Conservation (phyloP, 1,139 yeast genomes). For the Scheffersomyces insectosa region DNA sequence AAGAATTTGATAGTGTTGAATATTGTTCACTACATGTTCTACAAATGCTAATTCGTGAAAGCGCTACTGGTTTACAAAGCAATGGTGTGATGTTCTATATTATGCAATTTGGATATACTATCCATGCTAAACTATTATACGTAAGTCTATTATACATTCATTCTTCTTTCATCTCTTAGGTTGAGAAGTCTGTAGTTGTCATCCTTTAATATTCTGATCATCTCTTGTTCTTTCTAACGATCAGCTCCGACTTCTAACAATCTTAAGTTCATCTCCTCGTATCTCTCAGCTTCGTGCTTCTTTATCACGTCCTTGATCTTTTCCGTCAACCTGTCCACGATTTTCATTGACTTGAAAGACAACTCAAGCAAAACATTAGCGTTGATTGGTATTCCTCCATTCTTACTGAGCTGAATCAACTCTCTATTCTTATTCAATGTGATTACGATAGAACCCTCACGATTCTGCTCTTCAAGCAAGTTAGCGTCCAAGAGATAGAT, state of each 20-base stretch:
- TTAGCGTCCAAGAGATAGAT: conserved; percentile 76
- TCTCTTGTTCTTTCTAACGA: conserved; percentile 16
- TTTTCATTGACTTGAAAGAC: conserved; percentile 61
- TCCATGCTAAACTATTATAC: too few species aligned
- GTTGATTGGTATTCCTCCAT: conserved; percentile 88
- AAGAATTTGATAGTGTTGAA: too few species aligned
- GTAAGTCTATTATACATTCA: too few species aligned
- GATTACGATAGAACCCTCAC: conserved; percentile 80
- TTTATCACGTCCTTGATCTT: conserved; percentile 58
- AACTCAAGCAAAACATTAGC: conserved; percentile 70
- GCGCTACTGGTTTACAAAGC: too few species aligned
- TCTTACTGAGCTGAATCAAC: conserved; percentile 83
- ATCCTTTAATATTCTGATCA: background rate
- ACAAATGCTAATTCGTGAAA: too few species aligned
- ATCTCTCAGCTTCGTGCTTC: conserved; percentile 50
- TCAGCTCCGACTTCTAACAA: conserved; percentile 43
- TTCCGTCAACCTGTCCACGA: conserved; percentile 66
- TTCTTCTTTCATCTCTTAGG: too few species aligned
- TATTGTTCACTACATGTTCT: too few species aligned
- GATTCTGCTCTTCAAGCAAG: conserved; percentile 69
- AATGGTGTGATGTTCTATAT: too few species aligned
- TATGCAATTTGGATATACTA: too few species aligned
- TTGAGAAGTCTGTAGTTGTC: background rate
- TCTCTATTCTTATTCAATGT: conserved; percentile 90
- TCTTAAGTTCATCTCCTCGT: conserved; percentile 27